Evolutionary conservation across 805 yeast species (phyloP).

Genomic region (Barnettozyma vustinii): DNA sequence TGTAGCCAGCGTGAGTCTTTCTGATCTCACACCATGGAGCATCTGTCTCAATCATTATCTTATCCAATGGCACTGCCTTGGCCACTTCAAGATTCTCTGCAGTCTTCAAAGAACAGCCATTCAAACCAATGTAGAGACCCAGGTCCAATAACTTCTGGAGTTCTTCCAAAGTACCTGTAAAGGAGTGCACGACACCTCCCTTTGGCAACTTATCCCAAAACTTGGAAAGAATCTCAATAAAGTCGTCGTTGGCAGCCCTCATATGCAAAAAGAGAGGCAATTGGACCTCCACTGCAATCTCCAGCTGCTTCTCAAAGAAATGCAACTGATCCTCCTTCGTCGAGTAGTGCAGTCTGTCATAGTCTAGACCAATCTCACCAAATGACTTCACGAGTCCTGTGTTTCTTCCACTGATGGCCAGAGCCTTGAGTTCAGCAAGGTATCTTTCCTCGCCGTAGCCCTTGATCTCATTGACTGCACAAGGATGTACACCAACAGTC

Average conservation of each 20-base stretch:
- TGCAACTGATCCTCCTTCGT: slow-evolving; percentile 58
- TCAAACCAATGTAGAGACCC: slow-evolving; percentile 73
- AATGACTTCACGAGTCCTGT: slow-evolving; percentile 65
- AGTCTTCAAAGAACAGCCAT: slow-evolving; percentile 88
- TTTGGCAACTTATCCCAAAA: slow-evolving; percentile 33
- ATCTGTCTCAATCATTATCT: slow-evolving; percentile 84
- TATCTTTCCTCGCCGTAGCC: slow-evolving; percentile 31
- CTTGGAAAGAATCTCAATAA: slow-evolving; percentile 57
- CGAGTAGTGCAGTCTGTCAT: slow-evolving; percentile 80
- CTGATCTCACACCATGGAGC: slow-evolving; percentile 98
- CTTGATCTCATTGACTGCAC: slow-evolving; percentile 59
- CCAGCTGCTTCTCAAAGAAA: slow-evolving; percentile 71
- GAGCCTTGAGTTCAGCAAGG: slow-evolving; percentile 40
- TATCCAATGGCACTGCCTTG: slow-evolving; percentile 58
- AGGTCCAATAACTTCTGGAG: slow-evolving; percentile 47
- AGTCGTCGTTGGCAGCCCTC: slow-evolving; percentile 82
- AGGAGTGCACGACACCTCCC: slow-evolving; percentile 87
- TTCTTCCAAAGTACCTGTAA: slow-evolving; percentile 77
- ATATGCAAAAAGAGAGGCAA: slow-evolving; percentile 87
- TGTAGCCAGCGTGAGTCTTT: slow-evolving; percentile 71
- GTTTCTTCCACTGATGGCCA: slow-evolving; percentile 44
- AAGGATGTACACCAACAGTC: slow-evolving; percentile 96
- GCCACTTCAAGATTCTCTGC: slow-evolving; percentile 69
- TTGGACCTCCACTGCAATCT: slow-evolving; percentile 49
- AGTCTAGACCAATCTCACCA: slow-evolving; percentile 95